These are phyloP conservation scores for Cutaneotrichosporon arboriforme DNA, from an alignment of 1,284 basidiomycete genomes.

Conservation along the genomic window DNA sequence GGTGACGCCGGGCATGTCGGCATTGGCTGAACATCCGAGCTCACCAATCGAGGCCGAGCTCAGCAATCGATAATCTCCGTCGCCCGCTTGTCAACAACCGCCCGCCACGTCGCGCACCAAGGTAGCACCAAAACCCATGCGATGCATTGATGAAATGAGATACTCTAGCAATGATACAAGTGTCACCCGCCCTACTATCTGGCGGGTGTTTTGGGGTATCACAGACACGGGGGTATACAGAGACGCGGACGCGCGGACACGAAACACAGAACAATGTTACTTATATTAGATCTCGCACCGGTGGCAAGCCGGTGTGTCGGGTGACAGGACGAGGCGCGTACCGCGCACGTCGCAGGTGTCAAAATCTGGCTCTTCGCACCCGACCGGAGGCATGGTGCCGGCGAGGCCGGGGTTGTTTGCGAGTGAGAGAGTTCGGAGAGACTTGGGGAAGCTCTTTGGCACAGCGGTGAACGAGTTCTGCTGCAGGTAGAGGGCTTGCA, in stretches of 20 bases:
- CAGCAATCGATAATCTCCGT: no score
- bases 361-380: not conserved
- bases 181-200: not conserved
- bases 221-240: no score
- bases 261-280: not conserved
- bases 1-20: no score
- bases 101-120: no score
- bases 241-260: no score
- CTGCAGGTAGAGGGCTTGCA: conserved; percentile 35
- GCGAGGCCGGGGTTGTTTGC: not conserved
- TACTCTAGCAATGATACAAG: not conserved
- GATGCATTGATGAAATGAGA: not conserved
- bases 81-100: no score
- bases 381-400: not conserved
- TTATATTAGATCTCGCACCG: not conserved
- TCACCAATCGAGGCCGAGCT: no score
- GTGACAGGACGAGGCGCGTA: not conserved
- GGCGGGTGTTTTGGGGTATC: not conserved
- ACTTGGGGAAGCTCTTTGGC: conserved; percentile 25
- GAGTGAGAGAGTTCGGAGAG: not conserved
- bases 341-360: not conserved
- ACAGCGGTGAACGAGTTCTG: conserved; percentile 36
- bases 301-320: not conserved
- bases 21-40: no score
- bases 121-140: no score